Evolutionary conservation across 805 yeast species (phyloP).

Genomic region (Naumovozyma castellii): DNA sequence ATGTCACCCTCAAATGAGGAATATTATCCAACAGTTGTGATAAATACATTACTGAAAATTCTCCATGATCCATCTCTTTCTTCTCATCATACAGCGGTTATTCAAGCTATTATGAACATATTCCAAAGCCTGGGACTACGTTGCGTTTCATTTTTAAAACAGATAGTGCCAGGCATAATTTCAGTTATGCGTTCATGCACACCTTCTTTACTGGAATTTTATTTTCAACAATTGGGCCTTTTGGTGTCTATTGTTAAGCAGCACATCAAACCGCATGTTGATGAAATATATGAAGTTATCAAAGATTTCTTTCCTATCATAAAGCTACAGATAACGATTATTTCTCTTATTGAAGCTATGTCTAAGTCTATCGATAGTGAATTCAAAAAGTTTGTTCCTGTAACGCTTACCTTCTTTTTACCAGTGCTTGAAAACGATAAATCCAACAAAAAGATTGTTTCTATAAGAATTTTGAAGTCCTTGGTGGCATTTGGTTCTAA

Average conservation of each 20-base stretch:
- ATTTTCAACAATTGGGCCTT: conserved; percentile 79
- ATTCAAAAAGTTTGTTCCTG: conserved; percentile 74
- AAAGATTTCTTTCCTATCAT: conserved; percentile 60
- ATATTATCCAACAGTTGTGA: conserved; percentile 91
- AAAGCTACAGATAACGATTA: conserved; percentile 66
- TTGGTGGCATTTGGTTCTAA: conserved; percentile 81
- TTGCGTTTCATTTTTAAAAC: conserved; percentile 81
- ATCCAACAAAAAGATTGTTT: conserved; percentile 48
- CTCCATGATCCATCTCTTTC: conserved; percentile 77
- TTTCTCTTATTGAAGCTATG: conserved; percentile 72
- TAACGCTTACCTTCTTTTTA: conserved; percentile 64
- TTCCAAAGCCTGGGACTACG: conserved; percentile 82
- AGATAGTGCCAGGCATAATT: conserved; percentile 80
- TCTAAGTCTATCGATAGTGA: conserved; percentile 86
- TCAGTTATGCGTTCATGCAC: conserved; percentile 78
- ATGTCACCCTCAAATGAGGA: conserved; percentile 89
- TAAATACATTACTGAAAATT: conserved; percentile 72
- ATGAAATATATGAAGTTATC: conserved; percentile 64
- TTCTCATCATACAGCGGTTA: conserved; percentile 80
- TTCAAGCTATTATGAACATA: conserved; percentile 88
- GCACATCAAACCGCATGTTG: conserved; percentile 76
- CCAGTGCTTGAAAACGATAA: conserved; percentile 68
- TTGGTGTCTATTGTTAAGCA: conserved; percentile 76
- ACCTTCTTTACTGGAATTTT: conserved; percentile 69
- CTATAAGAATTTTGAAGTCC: conserved; percentile 68